Evolutionary conservation across 2,329 filamentous ascomycete species (phyloP).

Genomic region (Aspergillus terreus): DNA sequence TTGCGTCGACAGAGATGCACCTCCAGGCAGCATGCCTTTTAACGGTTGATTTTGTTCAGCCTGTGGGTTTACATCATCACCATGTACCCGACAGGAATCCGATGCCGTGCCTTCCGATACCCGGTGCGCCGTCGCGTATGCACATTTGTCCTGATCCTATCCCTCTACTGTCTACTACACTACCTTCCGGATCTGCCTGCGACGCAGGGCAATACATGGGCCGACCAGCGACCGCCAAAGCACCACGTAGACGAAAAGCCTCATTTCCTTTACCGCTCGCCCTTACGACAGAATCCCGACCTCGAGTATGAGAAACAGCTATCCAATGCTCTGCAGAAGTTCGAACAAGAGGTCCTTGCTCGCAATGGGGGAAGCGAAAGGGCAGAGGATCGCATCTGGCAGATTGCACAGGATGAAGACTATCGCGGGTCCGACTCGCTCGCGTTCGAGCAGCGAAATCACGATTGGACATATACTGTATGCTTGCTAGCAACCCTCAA

Average conservation of each 20-base stretch:
- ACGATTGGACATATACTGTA: constrained; percentile 28
- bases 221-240: background rate
- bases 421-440: constrained; percentile 23
- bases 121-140: background rate
- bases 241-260: background rate
- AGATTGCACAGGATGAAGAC: constrained; percentile 24
- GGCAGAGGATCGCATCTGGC: constrained; percentile 25
- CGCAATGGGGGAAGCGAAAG: constrained; percentile 8
- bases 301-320: constrained; percentile 23
- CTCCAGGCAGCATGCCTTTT: no score
- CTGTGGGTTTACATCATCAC: no score
- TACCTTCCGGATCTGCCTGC: background rate
- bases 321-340: constrained; percentile 18
- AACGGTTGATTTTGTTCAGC: no score
- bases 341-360: constrained; percentile 17
- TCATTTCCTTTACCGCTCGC: constrained; percentile 14
- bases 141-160: background rate
- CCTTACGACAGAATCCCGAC: constrained; percentile 25
- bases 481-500: background rate
- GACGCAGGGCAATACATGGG: background rate
- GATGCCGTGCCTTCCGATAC: no score
- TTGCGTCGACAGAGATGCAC: no score
- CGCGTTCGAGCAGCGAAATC: constrained; percentile 22
- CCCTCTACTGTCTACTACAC: background rate
- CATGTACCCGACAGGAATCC: no score